A percentile compares a stretch with the other conserved stretches of the same genome.
Conservation (phyloP, 179 eudicot species). For the Pouteria campechiana region DNA sequence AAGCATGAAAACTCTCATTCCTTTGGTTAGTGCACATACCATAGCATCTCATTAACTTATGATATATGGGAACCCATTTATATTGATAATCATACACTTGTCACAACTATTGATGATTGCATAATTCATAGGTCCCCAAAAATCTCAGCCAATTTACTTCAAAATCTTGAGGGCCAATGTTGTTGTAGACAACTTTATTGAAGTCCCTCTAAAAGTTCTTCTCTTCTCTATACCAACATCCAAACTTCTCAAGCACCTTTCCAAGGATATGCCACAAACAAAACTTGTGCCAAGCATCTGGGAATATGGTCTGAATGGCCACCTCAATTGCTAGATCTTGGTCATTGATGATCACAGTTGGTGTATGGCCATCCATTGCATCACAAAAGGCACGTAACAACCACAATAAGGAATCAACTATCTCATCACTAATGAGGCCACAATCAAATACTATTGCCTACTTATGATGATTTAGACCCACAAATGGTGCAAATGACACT, state of each 20-base stretch:
- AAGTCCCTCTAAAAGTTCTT: no score
- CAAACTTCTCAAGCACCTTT: slow-evolving; percentile 33
- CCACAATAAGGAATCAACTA: slow-evolving; percentile 27
- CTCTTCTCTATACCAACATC: no score
- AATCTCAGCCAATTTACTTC: no score
- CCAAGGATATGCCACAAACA: slow-evolving; percentile 38
- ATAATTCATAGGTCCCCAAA: no score
- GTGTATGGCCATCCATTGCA: slow-evolving; percentile 46
- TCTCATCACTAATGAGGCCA: slow-evolving; percentile 40
- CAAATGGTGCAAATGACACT: slow-evolving; percentile 42
- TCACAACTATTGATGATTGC: no score
- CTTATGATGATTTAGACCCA: slow-evolving; percentile 51
- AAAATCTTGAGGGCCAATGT: no score
- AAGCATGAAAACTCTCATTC: no score
- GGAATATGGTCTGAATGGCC: slow-evolving; percentile 28
- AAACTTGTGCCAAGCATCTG: slow-evolving; percentile 30
- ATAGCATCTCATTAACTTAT: no score
- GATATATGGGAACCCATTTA: no score
- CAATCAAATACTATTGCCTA: slow-evolving; percentile 48
- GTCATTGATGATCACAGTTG: slow-evolving; percentile 34
- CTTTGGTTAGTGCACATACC: no score
- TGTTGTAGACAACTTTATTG: no score
- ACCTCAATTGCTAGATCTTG: slow-evolving; percentile 24
- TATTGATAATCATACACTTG: no score
- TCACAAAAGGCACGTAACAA: slow-evolving; percentile 37